phyloP scores from a whole-genome alignment of 164 flowering plant species.

The Berberis thunbergii region DNA sequence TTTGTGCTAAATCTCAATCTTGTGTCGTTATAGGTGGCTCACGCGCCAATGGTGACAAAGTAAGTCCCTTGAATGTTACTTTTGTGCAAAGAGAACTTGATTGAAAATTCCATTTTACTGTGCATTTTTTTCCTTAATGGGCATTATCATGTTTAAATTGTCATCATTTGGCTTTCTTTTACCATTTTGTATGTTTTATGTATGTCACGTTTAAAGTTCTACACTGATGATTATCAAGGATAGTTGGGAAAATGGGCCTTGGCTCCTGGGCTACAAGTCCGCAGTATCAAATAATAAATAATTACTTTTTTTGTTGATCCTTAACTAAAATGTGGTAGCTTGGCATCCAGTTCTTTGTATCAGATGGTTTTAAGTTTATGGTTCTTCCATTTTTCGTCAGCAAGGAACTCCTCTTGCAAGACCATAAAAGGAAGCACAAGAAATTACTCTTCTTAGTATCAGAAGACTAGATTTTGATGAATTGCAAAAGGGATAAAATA shows the following conservation, averaged over 20 bases:
- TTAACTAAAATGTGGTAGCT: not conserved
- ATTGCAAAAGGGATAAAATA: too few species aligned
- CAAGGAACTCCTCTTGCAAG: constrained; percentile 92
- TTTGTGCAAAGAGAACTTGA: too few species aligned
- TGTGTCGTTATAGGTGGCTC: constrained; percentile 84
- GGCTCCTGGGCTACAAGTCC: constrained; percentile 94
- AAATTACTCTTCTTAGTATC: too few species aligned
- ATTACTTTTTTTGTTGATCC: not conserved
- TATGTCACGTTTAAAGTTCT: too few species aligned
- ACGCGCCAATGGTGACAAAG: constrained; percentile 61
- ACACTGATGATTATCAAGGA: constrained; percentile 37
- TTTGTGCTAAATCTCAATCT: constrained; percentile 78
- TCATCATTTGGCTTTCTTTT: too few species aligned
- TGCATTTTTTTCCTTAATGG: too few species aligned
- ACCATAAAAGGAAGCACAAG: constrained; percentile 47
- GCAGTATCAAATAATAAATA: constrained; percentile 69
- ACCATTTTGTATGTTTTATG: too few species aligned
- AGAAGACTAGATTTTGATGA: too few species aligned
- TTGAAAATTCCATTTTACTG: too few species aligned
- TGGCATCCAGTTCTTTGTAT: not conserved
- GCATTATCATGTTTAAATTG: too few species aligned
- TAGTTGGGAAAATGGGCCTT: constrained; percentile 96
- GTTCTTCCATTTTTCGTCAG: constrained; percentile 26
- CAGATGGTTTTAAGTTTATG: not conserved
- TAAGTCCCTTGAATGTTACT: constrained; percentile 17